A percentile compares a stretch with the other conserved stretches of the same genome.
Evolutionary conservation across 768 basidiomycete genomes (phyloP).

Genomic region (Dendrothele bispora): DNA sequence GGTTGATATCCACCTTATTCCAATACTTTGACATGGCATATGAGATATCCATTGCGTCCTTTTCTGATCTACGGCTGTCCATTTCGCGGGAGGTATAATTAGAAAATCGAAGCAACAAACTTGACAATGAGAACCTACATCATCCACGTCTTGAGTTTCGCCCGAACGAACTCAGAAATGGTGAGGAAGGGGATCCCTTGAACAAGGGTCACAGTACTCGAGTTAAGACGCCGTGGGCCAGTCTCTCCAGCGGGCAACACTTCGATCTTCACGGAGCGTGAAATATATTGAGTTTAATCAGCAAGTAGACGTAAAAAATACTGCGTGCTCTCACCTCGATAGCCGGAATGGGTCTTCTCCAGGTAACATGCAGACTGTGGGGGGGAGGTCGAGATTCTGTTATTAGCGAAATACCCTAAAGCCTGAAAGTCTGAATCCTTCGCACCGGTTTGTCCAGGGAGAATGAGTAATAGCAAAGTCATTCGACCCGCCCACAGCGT

Average conservation of each 20-base stretch:
- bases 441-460: conserved; percentile 85
- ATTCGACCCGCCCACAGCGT: conserved; percentile 64
- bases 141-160: conserved; percentile 81
- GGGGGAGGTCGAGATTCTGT: too few relatives aligned
- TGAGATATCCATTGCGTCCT: conserved; percentile 76
- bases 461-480: conserved; percentile 70
- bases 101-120: conserved; percentile 13
- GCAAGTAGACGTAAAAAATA: conserved; percentile 6
- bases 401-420: conserved; percentile 10
- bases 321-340: conserved; percentile 58
- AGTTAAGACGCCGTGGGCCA: conserved; percentile 74
- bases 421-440: conserved; percentile 5
- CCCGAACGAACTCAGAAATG: conserved; percentile 83
- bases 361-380: conserved; percentile 74
- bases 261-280: conserved; percentile 71
- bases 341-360: conserved; percentile 72
- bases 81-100: conserved; percentile 13
- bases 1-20: conserved; percentile 83
- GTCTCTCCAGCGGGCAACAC: conserved; percentile 80
- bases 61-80: conserved; percentile 65
- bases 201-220: conserved; percentile 63
- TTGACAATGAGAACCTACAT: conserved; percentile 49
- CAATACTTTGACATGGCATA: conserved; percentile 74
- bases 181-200: conserved; percentile 78
- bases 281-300: conserved; percentile 4